A percentile compares a stretch with the other conserved stretches of the same genome.
These are phyloP conservation scores for Rhynchosporium secalis DNA, from an alignment of 2,329 filamentous ascomycete species.

Conservation along the genomic window DNA sequence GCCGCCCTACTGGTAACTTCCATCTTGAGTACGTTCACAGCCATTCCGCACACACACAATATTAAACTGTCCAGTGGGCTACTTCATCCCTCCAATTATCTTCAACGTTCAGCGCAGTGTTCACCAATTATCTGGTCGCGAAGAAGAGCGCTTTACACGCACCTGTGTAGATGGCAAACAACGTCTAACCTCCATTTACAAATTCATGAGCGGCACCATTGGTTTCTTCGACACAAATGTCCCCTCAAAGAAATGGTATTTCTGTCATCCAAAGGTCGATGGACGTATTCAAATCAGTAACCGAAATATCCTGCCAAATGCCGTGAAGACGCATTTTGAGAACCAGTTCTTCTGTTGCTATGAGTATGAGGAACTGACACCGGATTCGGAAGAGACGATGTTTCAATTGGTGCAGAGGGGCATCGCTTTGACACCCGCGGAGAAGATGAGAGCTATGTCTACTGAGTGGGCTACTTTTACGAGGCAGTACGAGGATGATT, in stretches of 20 bases:
- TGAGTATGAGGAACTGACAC: slow-evolving; percentile 44
- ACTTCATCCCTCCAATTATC: slow-evolving; percentile 49
- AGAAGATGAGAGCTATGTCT: slow-evolving; percentile 48
- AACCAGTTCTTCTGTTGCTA: slow-evolving; percentile 45
- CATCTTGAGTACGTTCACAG: slow-evolving; percentile 32
- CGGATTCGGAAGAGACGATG: slow-evolving; percentile 48
- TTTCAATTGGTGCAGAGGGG: slow-evolving; percentile 50
- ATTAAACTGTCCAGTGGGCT: slow-evolving; percentile 32
- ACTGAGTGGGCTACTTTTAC: slow-evolving; percentile 49
- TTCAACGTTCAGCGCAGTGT: slow-evolving; percentile 42
- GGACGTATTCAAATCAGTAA: slow-evolving; percentile 30
- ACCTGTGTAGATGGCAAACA: slow-evolving; percentile 52
- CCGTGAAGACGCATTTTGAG: slow-evolving; percentile 42
- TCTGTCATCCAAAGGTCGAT: slow-evolving; percentile 34
- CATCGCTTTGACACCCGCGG: slow-evolving; percentile 46
- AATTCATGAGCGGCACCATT: slow-evolving; percentile 48
- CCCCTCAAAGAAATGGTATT: slow-evolving; percentile 45
- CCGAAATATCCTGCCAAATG: slow-evolving; percentile 41
- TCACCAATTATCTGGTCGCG: slow-evolving; percentile 21
- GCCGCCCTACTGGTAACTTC: slow-evolving; percentile 37
- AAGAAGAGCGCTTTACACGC: slow-evolving; percentile 32
- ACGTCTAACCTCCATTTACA: slow-evolving; percentile 46
- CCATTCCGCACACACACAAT: neutral
- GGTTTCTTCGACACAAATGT: slow-evolving; percentile 45
- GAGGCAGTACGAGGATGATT: slow-evolving; percentile 46